Percentiles rank a stretch among this genome's conserved stretches.
Conservation (phyloP, 179 eudicot species). For the Pouteria campechiana region DNA sequence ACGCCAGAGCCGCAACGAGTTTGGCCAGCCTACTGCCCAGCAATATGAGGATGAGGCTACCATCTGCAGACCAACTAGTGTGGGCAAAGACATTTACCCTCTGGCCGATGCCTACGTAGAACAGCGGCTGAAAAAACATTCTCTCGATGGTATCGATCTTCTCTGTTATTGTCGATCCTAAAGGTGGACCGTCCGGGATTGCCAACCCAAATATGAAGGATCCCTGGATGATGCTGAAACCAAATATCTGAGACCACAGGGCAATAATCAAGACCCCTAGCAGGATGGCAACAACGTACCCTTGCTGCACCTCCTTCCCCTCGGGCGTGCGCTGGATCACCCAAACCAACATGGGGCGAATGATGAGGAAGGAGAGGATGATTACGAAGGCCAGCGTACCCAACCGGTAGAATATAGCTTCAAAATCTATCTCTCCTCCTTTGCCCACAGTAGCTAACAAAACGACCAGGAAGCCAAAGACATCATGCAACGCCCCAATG, state of each 20-base stretch:
- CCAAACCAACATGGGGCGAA: conserved; percentile 18
- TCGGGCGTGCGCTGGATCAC: conserved; percentile 5
- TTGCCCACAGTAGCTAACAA: too few relatives aligned
- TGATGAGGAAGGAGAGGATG: conserved; percentile 3
- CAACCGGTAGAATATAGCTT: too few relatives aligned
- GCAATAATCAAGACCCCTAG: conserved; percentile 11
- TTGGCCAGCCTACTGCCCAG: conserved; percentile 17
- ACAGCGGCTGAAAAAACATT: conserved; percentile 42
- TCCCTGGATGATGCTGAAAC: conserved; percentile 48
- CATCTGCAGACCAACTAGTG: conserved; percentile 8
- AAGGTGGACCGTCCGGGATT: conserved; percentile 52
- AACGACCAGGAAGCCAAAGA: conserved; percentile 32
- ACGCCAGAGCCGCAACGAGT: conserved; percentile 21
- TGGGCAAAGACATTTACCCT: conserved; percentile 33
- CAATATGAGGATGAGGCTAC: conserved; percentile 16
- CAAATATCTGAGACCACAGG: conserved; percentile 28
- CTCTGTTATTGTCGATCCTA: conserved; percentile 29
- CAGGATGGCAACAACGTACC: conserved; percentile 9
- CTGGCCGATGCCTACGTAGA: conserved; percentile 48
- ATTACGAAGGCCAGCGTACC: too few relatives aligned
- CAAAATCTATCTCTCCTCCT: too few relatives aligned
- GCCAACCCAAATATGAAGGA: conserved; percentile 38
- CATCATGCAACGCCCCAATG: conserved; percentile 32
- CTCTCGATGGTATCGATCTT: conserved; percentile 35
- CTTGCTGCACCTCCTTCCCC: conserved; percentile 4